These are phyloP conservation scores for Zasmidium cellare DNA, from an alignment of 2,329 filamentous ascomycete genomes.

Conservation along the genomic window DNA sequence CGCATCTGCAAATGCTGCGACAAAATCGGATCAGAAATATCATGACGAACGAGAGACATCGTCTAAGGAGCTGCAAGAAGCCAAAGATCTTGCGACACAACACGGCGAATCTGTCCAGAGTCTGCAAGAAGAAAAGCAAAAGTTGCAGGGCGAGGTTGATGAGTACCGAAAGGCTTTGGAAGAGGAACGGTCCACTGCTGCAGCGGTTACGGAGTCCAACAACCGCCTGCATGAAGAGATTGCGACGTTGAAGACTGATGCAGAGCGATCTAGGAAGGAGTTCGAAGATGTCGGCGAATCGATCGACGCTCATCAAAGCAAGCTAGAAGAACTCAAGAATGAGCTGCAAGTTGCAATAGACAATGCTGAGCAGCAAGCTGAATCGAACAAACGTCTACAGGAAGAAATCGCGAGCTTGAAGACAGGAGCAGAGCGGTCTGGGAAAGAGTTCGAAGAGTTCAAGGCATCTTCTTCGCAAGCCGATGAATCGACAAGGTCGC, in stretches of 20 bases:
- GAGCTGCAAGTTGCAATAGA: constrained; percentile 10
- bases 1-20: not conserved
- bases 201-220: constrained; percentile 7
- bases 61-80: not conserved
- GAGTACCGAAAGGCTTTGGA: constrained; percentile 9
- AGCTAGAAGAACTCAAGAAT: constrained; percentile 18
- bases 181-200: not conserved
- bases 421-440: not conserved
- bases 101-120: not conserved
- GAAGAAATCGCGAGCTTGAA: not conserved
- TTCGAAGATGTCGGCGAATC: not conserved
- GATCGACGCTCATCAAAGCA: constrained; percentile 7
- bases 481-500: too few relatives aligned
- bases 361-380: constrained; percentile 12
- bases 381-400: constrained; percentile 1
- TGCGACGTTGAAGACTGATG: not conserved
- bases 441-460: too few relatives aligned
- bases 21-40: not conserved
- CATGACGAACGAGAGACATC: not conserved
- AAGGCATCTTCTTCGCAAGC: too few relatives aligned
- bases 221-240: constrained; percentile 12
- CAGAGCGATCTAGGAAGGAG: not conserved
- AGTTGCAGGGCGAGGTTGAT: constrained; percentile 8
- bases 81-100: not conserved
- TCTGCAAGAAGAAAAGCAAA: not conserved